Base-by-base conservation (phyloP, 176 grass and related monocot species). In the Calamus simplicifolius region DNA sequence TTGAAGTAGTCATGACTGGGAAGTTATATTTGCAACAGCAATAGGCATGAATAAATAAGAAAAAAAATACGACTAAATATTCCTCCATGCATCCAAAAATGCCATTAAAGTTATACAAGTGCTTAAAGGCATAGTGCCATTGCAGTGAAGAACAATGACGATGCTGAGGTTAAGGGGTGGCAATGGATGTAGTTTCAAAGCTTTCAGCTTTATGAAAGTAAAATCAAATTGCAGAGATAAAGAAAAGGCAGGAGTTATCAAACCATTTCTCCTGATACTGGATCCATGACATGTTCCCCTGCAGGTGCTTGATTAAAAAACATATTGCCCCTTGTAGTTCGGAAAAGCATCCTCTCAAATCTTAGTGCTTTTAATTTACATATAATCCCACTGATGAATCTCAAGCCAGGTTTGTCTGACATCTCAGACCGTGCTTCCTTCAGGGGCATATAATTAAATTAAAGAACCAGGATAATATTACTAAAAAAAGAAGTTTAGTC, bases 281-380 rank as follows among this genome's bases (percentile, higher is more conserved):
- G 84, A 78, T 93, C 94, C 48, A 77, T 89, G 61, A 98, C 88
- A 75, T 83, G 81, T 81, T 85, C 79, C 56, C 79, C 94, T 27
- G 84, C 94, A 64, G 85, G 79, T 19, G 88, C 87, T 56, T 85
- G 85, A 80, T 98, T 98, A 70, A 93, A 98, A 57, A 92, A 73
- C 94, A 98, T 83, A 81, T 98, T 98, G 26, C 94, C 94, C 64
- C 94, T 85, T n/a, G 88, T 98, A 67, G 94, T 79, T 78, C 94
- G 82, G 74, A 98, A 98, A 73, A 98, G 79, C 94, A 98, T 93
- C 75, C 76, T 82, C 52, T 98, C 94, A 93, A 98, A 98, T 69
- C 61, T 68, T 69, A 98, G 73, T 82, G 77, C 94, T 76, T 98
- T 98, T 10, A 73, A 83, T 64, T 90, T 82, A 17, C 78, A 76